Percentiles rank a stretch among this genome's conserved stretches.
phyloP scores from a whole-genome alignment of 2,329 filamentous ascomycete species.

The Penicillium sp. region DNA sequence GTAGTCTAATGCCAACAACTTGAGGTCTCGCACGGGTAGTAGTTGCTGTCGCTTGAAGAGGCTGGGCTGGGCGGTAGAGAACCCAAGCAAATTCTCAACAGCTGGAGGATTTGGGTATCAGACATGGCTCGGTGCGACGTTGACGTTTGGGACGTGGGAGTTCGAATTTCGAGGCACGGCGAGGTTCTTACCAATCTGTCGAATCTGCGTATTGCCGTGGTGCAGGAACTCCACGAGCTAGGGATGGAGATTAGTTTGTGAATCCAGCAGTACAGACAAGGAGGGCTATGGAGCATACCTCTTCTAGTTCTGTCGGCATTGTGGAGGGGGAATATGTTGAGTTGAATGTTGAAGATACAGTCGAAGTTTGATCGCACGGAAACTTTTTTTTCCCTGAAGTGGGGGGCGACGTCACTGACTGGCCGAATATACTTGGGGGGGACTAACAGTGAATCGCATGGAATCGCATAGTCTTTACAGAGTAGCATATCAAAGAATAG shows the following conservation, averaged over 20 bases:
- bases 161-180: not conserved
- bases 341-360: not conserved
- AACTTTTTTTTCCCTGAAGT: conserved; percentile 23
- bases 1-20: conserved; percentile 82
- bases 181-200: conserved; percentile 66
- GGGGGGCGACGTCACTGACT: conserved; percentile 11
- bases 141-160: not conserved
- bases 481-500: not conserved
- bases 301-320: conserved; percentile 77
- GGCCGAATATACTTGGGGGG: not conserved
- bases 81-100: conserved; percentile 83
- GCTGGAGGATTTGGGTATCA: conserved; percentile 50
- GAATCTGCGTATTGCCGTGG: conserved; percentile 87
- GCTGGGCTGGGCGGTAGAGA: conserved; percentile 70
- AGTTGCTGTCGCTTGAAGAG: conserved; percentile 84
- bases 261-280: not conserved
- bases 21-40: conserved; percentile 81
- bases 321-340: conserved; percentile 23
- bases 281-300: conserved; percentile 53
- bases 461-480: not conserved
- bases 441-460: not conserved
- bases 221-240: conserved; percentile 80
- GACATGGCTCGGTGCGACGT: not conserved
- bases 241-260: not conserved
- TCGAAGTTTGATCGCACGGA: conserved; percentile 6